A percentile compares a stretch with the other conserved stretches of the same genome.
These are phyloP conservation scores for Cercospora nicotianae DNA, from an alignment of 2,329 filamentous ascomycete species.

Conservation along the genomic window DNA sequence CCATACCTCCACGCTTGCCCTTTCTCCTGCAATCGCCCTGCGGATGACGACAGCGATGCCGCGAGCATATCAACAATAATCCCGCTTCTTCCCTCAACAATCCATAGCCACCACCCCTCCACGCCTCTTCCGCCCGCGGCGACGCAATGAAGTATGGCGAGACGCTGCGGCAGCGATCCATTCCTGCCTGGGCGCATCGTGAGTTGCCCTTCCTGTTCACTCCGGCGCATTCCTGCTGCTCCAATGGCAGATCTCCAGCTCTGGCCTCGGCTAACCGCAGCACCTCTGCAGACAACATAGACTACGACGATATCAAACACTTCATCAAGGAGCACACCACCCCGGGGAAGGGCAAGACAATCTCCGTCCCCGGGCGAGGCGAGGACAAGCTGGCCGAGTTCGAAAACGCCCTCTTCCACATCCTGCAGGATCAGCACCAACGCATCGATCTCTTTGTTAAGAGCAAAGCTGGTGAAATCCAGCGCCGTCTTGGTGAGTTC, in stretches of 20 bases:
- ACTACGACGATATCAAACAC: slow-evolving; percentile 84
- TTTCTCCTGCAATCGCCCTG: not conserved
- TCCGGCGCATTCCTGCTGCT: not conserved
- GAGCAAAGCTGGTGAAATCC: slow-evolving; percentile 78
- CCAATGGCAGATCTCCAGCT: not conserved
- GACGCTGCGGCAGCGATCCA: slow-evolving; percentile 71
- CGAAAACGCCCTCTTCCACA: slow-evolving; percentile 68
- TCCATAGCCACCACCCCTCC: not conserved
- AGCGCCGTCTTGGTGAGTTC: slow-evolving; percentile 63
- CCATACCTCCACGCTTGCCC: not conserved
- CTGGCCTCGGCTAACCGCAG: slow-evolving; percentile 10
- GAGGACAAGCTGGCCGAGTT: slow-evolving; percentile 57
- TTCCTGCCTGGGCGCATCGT: slow-evolving; percentile 80
- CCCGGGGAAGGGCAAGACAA: slow-evolving; percentile 65
- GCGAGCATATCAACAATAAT: slow-evolving; percentile 5
- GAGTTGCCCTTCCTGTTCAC: slow-evolving; percentile 34
- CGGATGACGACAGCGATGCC: slow-evolving; percentile 15
- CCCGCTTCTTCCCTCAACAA: not conserved
- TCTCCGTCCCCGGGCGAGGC: slow-evolving; percentile 70
- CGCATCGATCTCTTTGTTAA: slow-evolving; percentile 75
- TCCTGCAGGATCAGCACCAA: slow-evolving; percentile 73
- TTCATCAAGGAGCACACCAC: slow-evolving; percentile 80
- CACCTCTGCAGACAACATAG: slow-evolving; percentile 68
- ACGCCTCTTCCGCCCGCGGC: not conserved
- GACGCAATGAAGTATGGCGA: slow-evolving; percentile 72